These are phyloP conservation scores for Boletus tomentosulus DNA, from an alignment of 768 basidiomycete species.

Conservation along the genomic window DNA sequence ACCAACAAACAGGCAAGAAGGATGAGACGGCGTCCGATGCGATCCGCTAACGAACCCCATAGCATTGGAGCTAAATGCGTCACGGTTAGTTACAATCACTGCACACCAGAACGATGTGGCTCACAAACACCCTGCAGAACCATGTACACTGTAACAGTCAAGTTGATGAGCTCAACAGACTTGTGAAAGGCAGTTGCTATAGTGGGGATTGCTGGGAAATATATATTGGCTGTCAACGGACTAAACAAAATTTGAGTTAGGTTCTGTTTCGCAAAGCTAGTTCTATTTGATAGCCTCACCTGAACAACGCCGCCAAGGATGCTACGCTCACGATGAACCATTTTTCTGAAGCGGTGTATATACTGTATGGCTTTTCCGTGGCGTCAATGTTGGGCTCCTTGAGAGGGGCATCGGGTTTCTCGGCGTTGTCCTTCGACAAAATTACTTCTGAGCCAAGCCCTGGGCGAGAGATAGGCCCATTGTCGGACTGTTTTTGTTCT, in stretches of 20 bases:
- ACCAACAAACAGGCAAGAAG: constrained; percentile 61
- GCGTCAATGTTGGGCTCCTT: background rate
- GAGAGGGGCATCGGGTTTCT: background rate
- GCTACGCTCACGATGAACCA: constrained; percentile 66
- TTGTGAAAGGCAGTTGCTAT: constrained; percentile 56
- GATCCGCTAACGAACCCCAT: constrained; percentile 61
- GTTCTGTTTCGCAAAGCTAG: background rate
- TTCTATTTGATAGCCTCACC: constrained; percentile 32
- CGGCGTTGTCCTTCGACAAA: background rate
- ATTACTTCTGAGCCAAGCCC: background rate
- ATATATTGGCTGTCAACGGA: constrained; percentile 72
- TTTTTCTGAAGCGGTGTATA: constrained; percentile 56
- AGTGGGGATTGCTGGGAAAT: constrained; percentile 74
- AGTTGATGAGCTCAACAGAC: constrained; percentile 67
- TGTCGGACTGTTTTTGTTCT: background rate
- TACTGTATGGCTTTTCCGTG: constrained; percentile 34
- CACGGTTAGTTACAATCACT: background rate
- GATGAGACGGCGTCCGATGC: constrained; percentile 58
- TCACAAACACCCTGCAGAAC: constrained; percentile 44
- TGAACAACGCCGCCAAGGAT: constrained; percentile 60
- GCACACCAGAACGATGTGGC: constrained; percentile 7
- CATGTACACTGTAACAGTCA: constrained; percentile 68
- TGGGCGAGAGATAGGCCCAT: background rate
- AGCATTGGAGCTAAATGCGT: constrained; percentile 50
- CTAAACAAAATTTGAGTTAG: constrained; percentile 29